Evolutionary conservation across 2,329 filamentous ascomycete genomes (phyloP).

Genomic region (Phialemonium atrogriseum): DNA sequence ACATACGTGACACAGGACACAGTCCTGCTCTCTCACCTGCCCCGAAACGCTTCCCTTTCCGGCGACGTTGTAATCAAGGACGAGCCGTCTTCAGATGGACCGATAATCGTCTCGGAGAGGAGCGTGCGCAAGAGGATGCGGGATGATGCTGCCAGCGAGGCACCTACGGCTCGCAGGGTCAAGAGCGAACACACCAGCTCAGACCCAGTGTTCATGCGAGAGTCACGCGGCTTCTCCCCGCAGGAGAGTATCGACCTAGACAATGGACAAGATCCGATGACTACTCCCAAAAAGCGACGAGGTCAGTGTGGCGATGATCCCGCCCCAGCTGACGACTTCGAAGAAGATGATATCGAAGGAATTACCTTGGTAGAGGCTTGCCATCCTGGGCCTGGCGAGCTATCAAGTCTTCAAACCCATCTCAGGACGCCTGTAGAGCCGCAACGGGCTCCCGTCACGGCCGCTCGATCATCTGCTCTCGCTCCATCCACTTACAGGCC

Average conservation of each 20-base stretch:
- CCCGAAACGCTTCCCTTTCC: constrained; percentile 6
- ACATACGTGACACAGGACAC: constrained; percentile 5
- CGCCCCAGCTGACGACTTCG: too few species aligned
- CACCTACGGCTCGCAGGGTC: constrained; percentile 22
- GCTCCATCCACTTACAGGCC: too few species aligned
- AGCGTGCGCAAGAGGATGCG: constrained; percentile 38
- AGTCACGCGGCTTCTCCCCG: constrained; percentile 23
- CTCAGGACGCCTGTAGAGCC: too few species aligned
- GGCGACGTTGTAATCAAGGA: constrained; percentile 27
- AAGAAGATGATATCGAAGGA: too few species aligned
- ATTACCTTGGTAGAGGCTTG: too few species aligned
- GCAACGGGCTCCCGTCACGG: too few species aligned
- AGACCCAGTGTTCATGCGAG: constrained; percentile 18
- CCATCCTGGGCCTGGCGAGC: too few species aligned
- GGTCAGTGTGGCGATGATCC: too few species aligned
- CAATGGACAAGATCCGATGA: constrained; percentile 31
- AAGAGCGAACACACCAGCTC: constrained; percentile 33
- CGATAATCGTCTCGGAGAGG: constrained; percentile 42
- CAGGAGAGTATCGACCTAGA: constrained; percentile 56
- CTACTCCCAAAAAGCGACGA: constrained; percentile 37
- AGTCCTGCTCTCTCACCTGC: constrained; percentile 21
- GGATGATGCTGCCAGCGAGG: constrained; percentile 14
- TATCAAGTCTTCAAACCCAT: too few species aligned
- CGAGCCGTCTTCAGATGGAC: constrained; percentile 46
- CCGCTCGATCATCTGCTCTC: too few species aligned